These are phyloP conservation scores for Phialophora tarda DNA, from an alignment of 2,329 filamentous ascomycete genomes.

Conservation along the genomic window DNA sequence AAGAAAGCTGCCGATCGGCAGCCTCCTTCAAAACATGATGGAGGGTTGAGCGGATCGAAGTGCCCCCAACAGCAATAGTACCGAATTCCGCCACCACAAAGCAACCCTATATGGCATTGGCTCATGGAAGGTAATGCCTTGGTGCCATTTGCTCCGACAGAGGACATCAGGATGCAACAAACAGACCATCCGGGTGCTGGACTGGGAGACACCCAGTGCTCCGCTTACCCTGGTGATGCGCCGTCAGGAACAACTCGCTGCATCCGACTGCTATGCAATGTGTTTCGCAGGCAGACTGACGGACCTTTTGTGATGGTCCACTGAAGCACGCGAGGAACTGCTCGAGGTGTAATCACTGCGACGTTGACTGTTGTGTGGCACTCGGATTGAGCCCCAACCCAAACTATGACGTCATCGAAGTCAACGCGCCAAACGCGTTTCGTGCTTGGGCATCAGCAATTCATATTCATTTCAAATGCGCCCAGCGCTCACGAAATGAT, in stretches of 20 bases:
- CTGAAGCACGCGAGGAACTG: background rate
- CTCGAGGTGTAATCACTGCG: background rate
- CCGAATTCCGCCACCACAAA: background rate
- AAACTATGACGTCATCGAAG: no score
- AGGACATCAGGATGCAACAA: background rate
- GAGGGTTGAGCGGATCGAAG: background rate
- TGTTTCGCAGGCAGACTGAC: background rate
- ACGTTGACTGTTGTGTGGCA: no score
- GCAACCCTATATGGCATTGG: background rate
- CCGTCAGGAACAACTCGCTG: background rate
- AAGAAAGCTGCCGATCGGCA: background rate
- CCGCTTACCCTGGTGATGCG: background rate
- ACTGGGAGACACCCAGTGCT: background rate
- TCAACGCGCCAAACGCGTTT: no score
- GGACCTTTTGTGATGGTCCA: background rate
- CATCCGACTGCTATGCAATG: background rate
- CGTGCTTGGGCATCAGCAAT: no score
- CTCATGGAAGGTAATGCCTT: background rate
- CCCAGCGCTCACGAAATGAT: no score
- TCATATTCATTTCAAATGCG: no score
- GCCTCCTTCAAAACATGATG: background rate
- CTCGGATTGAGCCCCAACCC: no score
- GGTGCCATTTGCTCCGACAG: background rate
- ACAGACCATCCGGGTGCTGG: background rate
- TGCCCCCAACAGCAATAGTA: background rate